Conservation (phyloP, 2,329 filamentous ascomycete genomes). For the Trichophaea hybrida region DNA sequence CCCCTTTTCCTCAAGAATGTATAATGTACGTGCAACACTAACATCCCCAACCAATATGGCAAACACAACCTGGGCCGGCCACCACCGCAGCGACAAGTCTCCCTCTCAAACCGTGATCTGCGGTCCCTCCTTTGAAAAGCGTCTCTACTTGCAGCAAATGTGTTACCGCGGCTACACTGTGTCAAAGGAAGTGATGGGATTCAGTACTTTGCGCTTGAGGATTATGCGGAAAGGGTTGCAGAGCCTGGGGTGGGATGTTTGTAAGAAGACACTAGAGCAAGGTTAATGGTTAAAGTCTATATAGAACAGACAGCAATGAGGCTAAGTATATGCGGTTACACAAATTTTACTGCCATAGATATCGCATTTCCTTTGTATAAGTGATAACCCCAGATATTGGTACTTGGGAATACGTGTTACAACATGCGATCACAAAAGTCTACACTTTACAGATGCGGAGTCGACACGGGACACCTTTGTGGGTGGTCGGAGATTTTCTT, state of each 20-base stretch:
- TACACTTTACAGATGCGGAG: too few relatives aligned
- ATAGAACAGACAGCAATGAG: too few relatives aligned
- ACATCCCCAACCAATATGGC: slow-evolving; percentile 31
- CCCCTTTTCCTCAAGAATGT: not conserved
- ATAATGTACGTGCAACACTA: not conserved
- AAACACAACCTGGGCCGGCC: slow-evolving; percentile 41
- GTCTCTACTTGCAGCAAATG: slow-evolving; percentile 44
- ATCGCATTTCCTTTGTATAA: too few relatives aligned
- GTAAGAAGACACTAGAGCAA: too few relatives aligned
- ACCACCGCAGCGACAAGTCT: slow-evolving; percentile 52
- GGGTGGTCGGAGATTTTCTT: too few relatives aligned
- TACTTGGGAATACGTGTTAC: too few relatives aligned
- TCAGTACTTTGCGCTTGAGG: slow-evolving; percentile 55
- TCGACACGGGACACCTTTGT: too few relatives aligned
- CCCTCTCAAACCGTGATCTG: slow-evolving; percentile 57
- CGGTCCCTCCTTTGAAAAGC: slow-evolving; percentile 44
- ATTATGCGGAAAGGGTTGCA: slow-evolving; percentile 50
- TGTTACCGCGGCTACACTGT: slow-evolving; percentile 51
- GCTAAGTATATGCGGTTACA: too few relatives aligned
- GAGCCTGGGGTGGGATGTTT: slow-evolving; percentile 48
- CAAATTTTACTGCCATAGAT: too few relatives aligned
- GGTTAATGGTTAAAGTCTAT: too few relatives aligned
- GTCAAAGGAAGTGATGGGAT: slow-evolving; percentile 40
- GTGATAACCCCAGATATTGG: too few relatives aligned
- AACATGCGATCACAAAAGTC: too few relatives aligned